Conservation (phyloP, 805 yeast species). For the Pichia ethanolica region DNA sequence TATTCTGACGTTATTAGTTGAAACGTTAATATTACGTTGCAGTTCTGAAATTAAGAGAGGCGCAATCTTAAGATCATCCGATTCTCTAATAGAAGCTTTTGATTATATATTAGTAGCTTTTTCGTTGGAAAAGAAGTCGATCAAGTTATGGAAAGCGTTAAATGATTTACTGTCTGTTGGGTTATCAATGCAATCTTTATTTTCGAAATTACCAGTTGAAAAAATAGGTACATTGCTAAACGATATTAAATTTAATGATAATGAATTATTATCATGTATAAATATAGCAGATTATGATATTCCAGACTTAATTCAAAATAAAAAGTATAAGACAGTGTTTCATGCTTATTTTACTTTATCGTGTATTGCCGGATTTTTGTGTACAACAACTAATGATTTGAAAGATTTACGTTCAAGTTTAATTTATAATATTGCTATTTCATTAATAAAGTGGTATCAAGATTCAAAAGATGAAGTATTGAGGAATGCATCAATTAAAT, state of each 20-base stretch:
- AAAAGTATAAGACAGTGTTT: not conserved
- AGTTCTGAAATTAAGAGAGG: conserved; percentile 48
- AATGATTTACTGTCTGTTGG: conserved; percentile 51
- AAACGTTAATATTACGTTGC: conserved; percentile 50
- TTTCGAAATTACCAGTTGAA: conserved; percentile 41
- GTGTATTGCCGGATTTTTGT: conserved; percentile 6
- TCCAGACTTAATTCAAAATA: conserved; percentile 28
- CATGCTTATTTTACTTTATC: conserved; percentile 33
- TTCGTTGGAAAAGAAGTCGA: conserved; percentile 29
- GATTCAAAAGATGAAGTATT: conserved; percentile 17
- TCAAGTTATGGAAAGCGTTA: conserved; percentile 59
- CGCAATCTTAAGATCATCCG: conserved; percentile 59
- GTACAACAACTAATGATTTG: conserved; percentile 27
- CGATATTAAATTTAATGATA: not conserved
- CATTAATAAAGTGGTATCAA: conserved; percentile 44
- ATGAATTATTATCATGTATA: conserved; percentile 5
- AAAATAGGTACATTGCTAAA: conserved; percentile 25
- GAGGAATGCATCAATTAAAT: conserved; percentile 46
- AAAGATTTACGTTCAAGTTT: conserved; percentile 47
- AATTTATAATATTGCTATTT: conserved; percentile 65
- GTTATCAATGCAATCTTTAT: conserved; percentile 46
- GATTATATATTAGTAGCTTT: conserved; percentile 18
- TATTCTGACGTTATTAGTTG: conserved; percentile 46
- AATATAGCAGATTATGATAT: not conserved
- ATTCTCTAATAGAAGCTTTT: conserved; percentile 33